Conservation (phyloP, 768 basidiomycete genomes). For the Amanita rubescens region DNA sequence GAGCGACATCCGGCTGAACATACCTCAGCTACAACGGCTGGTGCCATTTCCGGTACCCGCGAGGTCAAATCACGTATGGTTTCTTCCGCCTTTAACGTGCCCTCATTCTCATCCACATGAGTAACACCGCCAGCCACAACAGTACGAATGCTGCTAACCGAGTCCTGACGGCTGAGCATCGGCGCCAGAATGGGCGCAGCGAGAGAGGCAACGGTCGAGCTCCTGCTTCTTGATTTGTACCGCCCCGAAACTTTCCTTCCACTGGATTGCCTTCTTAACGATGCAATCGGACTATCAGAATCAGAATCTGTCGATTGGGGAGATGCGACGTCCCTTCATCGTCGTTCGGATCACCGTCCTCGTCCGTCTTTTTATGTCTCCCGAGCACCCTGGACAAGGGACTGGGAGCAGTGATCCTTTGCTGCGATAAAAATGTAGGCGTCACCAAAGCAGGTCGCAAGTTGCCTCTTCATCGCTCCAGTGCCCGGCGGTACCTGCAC, state of each 20-base stretch:
- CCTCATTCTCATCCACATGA: slow-evolving; percentile 23
- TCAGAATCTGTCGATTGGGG: slow-evolving; percentile 64
- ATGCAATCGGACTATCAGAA: slow-evolving; percentile 32
- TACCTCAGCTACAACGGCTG: slow-evolving; percentile 14
- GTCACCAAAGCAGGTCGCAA: slow-evolving; percentile 24
- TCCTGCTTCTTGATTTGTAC: slow-evolving; percentile 46
- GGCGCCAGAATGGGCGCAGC: slow-evolving; percentile 26
- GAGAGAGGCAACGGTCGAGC: slow-evolving; percentile 60
- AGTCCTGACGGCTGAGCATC: slow-evolving; percentile 35
- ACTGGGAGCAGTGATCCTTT: slow-evolving; percentile 44
- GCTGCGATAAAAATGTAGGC: slow-evolving; percentile 23
- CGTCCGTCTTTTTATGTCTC: slow-evolving; percentile 48
- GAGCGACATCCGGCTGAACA: slow-evolving; percentile 8
- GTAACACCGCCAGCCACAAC: slow-evolving; percentile 51
- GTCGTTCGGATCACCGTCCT: slow-evolving; percentile 35
- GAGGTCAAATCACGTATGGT: slow-evolving; percentile 21
- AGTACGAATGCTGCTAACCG: slow-evolving; percentile 64
- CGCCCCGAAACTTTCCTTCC: slow-evolving; percentile 26
- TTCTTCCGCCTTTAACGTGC: slow-evolving; percentile 18
- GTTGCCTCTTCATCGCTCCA: slow-evolving; percentile 30
- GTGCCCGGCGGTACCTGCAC: slow-evolving; percentile 21
- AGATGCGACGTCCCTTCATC: slow-evolving; percentile 53
- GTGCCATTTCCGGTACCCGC: slow-evolving; percentile 23
- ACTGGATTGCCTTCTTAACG: slow-evolving; percentile 22
- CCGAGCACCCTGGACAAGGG: slow-evolving; percentile 56